Evolutionary conservation across 495 filamentous ascomycete genomes (phyloP), one percentile per base, ranked within the genome.

Genomic region (Aspergillus nidulans): DNA sequence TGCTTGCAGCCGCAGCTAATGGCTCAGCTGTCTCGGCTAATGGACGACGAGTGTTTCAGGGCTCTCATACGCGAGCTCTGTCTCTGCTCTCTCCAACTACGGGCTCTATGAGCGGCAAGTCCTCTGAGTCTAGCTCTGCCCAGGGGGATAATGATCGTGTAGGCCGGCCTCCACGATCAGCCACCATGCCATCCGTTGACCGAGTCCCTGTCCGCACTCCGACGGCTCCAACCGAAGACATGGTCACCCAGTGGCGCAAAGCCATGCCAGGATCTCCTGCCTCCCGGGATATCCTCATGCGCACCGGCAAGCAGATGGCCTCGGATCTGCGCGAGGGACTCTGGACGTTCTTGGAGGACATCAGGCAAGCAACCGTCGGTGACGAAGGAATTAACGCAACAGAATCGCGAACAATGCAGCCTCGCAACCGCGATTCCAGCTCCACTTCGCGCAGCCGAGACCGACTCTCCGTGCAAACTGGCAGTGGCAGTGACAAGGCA

Each of bases 291-390:
- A 73, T 74, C 13, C 65, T 89, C 28, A 62, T 89, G 55, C 79
- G 78, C 48, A 86, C 85, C 1, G 84, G 86, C 43, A 91, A 91
- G 63, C 89, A 95, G 66, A 88, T 97, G 68, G 92, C 94, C 2
- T 88, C 87, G 8, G 94, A 95, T 68, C 81, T 98, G 62, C 85
- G 85, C 57, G 84, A 91, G 38, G 94, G 94, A 0, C 73, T 97
- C n/a, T 94, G 90, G 90, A 96, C 90, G 13, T 98, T 97, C 68
- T 80, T 97, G 56, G 94, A 97, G 64, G 94, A 97, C 69, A 80
- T 98, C 23, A 79, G 91, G 58, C 94, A 98, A 71, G 94, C 90
- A 13, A 95, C 94, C 2, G 89, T 97, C 12, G 94, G 92, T 36
- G 94, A 97, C 26, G 94, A 97, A 69, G 88, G 82, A 10, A 83